phyloP scores from a whole-genome alignment of 352 stramenopile species.

The Peronospora farinosa region DNA sequence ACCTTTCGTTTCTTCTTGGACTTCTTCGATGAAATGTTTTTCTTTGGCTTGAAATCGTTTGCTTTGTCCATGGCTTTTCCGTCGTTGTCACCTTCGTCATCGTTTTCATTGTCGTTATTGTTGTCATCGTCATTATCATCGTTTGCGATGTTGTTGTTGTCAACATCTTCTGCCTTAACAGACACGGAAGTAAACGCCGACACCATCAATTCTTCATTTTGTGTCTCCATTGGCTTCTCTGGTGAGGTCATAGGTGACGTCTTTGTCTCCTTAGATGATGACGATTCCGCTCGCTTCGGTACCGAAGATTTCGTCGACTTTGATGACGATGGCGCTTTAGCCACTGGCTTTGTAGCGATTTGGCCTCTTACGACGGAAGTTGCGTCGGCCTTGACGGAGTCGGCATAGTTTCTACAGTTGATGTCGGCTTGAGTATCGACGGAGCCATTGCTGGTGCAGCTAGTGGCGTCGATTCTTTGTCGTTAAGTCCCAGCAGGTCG shows the following conservation, averaged over 20 bases:
- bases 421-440: slow-evolving; percentile 2
- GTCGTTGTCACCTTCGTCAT: slow-evolving; percentile 14
- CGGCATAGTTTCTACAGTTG: slow-evolving; percentile 3
- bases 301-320: slow-evolving; percentile 3
- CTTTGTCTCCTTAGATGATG: slow-evolving; percentile 7
- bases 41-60: slow-evolving; percentile 24
- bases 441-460: slow-evolving; percentile 17
- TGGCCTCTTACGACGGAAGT: background rate
- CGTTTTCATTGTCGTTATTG: background rate
- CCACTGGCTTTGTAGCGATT: slow-evolving; percentile 9
- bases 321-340: slow-evolving; percentile 4
- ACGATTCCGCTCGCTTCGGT: background rate
- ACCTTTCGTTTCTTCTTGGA: slow-evolving; percentile 76
- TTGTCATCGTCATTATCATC: background rate
- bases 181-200: slow-evolving; percentile 30
- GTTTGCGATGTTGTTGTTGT: slow-evolving; percentile 23
- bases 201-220: slow-evolving; percentile 19
- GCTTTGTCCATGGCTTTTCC: slow-evolving; percentile 21
- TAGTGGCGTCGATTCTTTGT: slow-evolving; percentile 25
- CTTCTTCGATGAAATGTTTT: slow-evolving; percentile 40
- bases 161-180: slow-evolving; percentile 23
- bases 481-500: slow-evolving; percentile 42
- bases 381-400: slow-evolving; percentile 6
- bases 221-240: slow-evolving; percentile 18
- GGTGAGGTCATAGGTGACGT: slow-evolving; percentile 19